Evolutionary conservation across 129 eudicot genomes (phyloP), one percentile per base, ranked within the genome.

Genomic region (Cynara cardunculus): DNA sequence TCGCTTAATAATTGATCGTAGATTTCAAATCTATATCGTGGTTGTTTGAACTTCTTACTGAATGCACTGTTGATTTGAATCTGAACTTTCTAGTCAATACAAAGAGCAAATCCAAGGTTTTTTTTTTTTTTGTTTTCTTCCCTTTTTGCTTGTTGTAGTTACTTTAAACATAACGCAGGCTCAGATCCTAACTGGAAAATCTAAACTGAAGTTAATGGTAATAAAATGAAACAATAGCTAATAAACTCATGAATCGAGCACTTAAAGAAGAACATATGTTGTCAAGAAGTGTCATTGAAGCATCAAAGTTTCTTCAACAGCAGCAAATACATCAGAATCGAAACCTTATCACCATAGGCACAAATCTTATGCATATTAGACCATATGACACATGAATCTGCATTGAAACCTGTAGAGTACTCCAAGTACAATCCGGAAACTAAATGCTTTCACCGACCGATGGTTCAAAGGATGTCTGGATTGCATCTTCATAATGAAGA

Each of bases 21-120:
- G 75, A 68, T 82, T 16, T 21, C 19, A 69, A 82, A 75, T 75
- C 64, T 68, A 64, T 82, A 18, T 16, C 34, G 59, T 81, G 53
- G 69, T 81, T 25, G 7, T 65, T 53, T 74, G 61, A 81, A 82
- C 69, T 75, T 68, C 61, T 46, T 67, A 62, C 56, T 68, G 41
- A 76, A 81, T 81, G 75, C 32, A 69, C 81, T 82, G 64, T 75
- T 32, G 67, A 75, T 75, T 32, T 67, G 76, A 75, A 68, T 82
- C 80, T 37, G 34, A 71, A 39, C 8, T 13, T 37, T 25, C 44
- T 78, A 27, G 80, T 74, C 37, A 74, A 66, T 30, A 41, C 76
- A 18, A 30, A 68, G 24, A 28, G 71, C 49, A 25, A 28, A 75
- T 67, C 69, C 12, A 26, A 67, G 71, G 37, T 74, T 27, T 75